These are phyloP conservation scores for Mortierella sp. DNA, from an alignment of 371 early-diverging fungal genomes.

Conservation along the genomic window DNA sequence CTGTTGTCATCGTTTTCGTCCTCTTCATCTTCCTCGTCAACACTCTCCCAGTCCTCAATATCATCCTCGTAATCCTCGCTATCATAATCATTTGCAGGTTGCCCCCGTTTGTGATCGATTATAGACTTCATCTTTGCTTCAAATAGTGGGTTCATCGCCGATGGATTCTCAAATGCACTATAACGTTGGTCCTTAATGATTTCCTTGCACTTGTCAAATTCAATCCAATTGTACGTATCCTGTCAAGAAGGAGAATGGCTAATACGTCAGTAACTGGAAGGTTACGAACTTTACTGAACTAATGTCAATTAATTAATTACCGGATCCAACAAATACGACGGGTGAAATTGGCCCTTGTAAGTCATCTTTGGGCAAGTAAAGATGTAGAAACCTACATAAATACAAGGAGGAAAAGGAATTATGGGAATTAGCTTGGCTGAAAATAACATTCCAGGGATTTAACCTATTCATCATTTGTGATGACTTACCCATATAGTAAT, in stretches of 20 bases:
- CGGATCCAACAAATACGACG: conserved; percentile 85
- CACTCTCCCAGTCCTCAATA: conserved; percentile 41
- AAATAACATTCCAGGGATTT: not conserved
- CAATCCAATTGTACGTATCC: conserved; percentile 55
- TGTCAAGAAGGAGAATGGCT: not conserved
- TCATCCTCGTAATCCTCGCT: conserved; percentile 42
- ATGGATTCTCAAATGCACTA: conserved; percentile 30
- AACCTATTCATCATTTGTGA: not conserved
- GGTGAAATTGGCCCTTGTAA: conserved; percentile 91
- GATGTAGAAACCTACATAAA: conserved; percentile 83
- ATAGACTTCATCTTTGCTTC: conserved; percentile 38
- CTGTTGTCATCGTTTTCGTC: conserved; percentile 63
- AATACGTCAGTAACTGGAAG: not conserved
- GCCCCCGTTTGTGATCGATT: conserved; percentile 16
- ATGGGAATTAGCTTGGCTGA: not conserved
- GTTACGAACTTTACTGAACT: too few relatives aligned
- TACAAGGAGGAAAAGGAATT: not conserved
- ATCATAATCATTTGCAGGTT: conserved; percentile 16
- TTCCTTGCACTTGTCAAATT: conserved; percentile 48
- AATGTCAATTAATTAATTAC: conserved; percentile 27
- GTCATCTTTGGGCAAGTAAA: conserved; percentile 92
- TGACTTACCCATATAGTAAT: conserved; percentile 88
- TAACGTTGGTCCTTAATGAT: conserved; percentile 36
- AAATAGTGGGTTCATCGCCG: conserved; percentile 32
- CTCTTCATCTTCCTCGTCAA: conserved; percentile 61